phyloP scores from a whole-genome alignment of 2,329 filamentous ascomycete genomes.

The Talaromyces sp. region DNA sequence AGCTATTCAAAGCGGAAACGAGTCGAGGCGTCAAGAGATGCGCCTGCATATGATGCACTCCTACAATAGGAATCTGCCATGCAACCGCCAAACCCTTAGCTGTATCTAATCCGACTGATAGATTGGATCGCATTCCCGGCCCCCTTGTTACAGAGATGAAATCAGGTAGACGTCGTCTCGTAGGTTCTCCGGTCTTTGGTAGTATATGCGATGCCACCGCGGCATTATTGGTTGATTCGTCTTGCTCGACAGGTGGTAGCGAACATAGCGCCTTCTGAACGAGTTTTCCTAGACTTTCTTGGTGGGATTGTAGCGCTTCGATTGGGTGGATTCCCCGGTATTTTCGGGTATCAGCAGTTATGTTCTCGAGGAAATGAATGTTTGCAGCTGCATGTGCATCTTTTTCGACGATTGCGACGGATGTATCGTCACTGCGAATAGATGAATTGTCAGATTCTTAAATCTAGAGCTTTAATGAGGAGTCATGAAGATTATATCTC shows the following conservation, averaged over 20 bases:
- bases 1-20: constrained; percentile 55
- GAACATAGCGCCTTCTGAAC: constrained; percentile 60
- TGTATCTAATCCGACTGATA: constrained; percentile 73
- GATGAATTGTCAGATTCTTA: background rate
- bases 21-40: constrained; percentile 87
- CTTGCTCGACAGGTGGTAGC: constrained; percentile 46
- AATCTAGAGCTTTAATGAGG: background rate
- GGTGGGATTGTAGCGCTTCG: constrained; percentile 71
- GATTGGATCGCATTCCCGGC: constrained; percentile 78
- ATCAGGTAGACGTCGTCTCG: constrained; percentile 59
- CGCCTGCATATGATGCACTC: constrained; percentile 95
- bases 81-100: constrained; percentile 85
- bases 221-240: background rate
- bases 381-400: constrained; percentile 42
- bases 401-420: constrained; percentile 75
- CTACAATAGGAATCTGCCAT: constrained; percentile 78
- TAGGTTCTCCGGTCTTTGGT: background rate
- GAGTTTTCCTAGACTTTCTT: constrained; percentile 64
- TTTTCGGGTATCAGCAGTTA: constrained; percentile 73
- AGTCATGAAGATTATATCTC: constrained; percentile 10
- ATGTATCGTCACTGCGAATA: constrained; percentile 73
- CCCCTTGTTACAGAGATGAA: constrained; percentile 87
- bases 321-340: constrained; percentile 79
- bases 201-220: background rate
- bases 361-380: constrained; percentile 74